Evolutionary conservation across 805 yeast genomes (phyloP).

Genomic region (Peterozyma xylosa): DNA sequence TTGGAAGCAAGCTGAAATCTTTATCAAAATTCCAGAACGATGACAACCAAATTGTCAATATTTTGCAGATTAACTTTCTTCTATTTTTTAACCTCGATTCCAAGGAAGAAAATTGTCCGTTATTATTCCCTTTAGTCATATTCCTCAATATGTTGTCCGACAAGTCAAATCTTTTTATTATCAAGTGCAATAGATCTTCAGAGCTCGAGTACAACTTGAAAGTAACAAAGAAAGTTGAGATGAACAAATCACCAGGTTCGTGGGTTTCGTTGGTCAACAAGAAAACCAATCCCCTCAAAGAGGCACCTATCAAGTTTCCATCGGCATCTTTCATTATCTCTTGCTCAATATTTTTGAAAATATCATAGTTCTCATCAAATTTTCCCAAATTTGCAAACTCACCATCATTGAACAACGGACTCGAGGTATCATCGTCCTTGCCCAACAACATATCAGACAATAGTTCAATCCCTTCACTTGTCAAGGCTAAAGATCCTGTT

Average conservation of each 20-base stretch:
- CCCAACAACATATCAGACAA: slow-evolving; percentile 23
- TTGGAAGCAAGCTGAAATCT: slow-evolving; percentile 58
- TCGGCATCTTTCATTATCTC: slow-evolving; percentile 47
- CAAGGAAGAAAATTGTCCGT: slow-evolving; percentile 29
- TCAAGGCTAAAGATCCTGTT: slow-evolving; percentile 38
- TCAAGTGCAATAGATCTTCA: slow-evolving; percentile 57
- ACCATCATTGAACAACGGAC: slow-evolving; percentile 9
- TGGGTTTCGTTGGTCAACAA: slow-evolving; percentile 58
- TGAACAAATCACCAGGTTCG: slow-evolving; percentile 56
- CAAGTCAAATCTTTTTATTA: slow-evolving; percentile 60
- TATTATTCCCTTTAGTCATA: slow-evolving; percentile 21
- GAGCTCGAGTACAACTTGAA: slow-evolving; percentile 68
- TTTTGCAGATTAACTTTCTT: slow-evolving; percentile 57
- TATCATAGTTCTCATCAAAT: slow-evolving; percentile 8
- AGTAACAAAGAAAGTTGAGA: slow-evolving; percentile 69
- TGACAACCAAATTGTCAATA: slow-evolving; percentile 81
- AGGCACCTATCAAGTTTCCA: slow-evolving; percentile 56
- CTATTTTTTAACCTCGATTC: slow-evolving; percentile 47
- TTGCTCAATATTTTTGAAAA: slow-evolving; percentile 7
- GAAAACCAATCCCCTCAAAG: slow-evolving; percentile 60
- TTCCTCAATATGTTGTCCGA: slow-evolving; percentile 23
- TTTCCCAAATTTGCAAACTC: neutral
- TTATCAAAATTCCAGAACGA: slow-evolving; percentile 71
- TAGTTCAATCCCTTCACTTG: slow-evolving; percentile 38
- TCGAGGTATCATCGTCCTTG: slow-evolving; percentile 16